These are phyloP conservation scores for Begonia fuchsioides DNA, from an alignment of 306 rosid species.

Conservation along the genomic window DNA sequence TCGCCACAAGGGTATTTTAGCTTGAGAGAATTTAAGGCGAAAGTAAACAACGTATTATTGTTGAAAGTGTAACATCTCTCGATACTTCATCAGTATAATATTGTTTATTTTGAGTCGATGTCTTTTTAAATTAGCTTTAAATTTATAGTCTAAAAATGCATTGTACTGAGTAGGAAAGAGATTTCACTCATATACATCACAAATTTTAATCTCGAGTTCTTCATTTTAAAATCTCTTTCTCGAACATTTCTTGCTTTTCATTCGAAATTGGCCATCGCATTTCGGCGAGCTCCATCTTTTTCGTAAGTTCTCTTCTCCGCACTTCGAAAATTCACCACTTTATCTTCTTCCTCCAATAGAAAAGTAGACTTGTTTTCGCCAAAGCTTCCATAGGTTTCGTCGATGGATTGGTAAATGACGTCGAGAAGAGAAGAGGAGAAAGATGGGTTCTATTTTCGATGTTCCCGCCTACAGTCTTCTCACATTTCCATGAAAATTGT, in stretches of 20 bases:
- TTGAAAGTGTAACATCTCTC: too few species aligned
- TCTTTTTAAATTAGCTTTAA: too few species aligned
- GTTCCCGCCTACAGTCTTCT: conserved; percentile 25
- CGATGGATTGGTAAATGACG: conserved; percentile 75
- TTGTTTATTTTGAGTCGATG: too few species aligned
- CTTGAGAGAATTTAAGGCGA: too few species aligned
- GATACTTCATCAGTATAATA: too few species aligned
- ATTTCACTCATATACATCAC: too few species aligned
- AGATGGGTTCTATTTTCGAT: conserved; percentile 54
- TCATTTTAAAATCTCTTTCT: conserved; percentile 24
- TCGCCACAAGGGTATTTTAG: too few species aligned
- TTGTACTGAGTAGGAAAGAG: too few species aligned
- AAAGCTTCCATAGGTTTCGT: conserved; percentile 26
- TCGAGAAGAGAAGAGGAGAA: conserved; percentile 90
- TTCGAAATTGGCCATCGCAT: conserved; percentile 43
- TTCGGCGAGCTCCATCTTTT: conserved; percentile 23
- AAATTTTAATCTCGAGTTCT: conserved; percentile 54
- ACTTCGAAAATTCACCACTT: conserved; percentile 26
- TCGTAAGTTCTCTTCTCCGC: conserved; percentile 32
- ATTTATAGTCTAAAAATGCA: too few species aligned
- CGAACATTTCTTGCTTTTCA: conserved; percentile 24
- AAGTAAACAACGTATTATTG: too few species aligned
- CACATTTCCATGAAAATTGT: conserved; percentile 44
- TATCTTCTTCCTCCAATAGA: conserved; percentile 4
- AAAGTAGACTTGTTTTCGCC: neutral